phyloP scores from a whole-genome alignment of 1,284 basidiomycete genomes.

The Farysia itapuensis region DNA sequence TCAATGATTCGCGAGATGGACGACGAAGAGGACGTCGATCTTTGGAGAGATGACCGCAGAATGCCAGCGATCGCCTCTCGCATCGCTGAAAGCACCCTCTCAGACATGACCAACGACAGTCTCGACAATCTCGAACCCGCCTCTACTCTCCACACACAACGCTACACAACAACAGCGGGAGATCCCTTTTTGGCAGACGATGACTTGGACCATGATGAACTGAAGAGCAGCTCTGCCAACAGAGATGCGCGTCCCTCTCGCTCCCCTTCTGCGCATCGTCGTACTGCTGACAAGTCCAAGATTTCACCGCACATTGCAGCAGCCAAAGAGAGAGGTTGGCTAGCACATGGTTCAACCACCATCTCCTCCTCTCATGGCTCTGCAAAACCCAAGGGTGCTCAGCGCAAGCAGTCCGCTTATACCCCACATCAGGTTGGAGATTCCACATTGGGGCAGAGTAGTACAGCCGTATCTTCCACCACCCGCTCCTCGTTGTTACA shows the following conservation, averaged over 20 bases:
- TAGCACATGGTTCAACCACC: conserved; percentile 37
- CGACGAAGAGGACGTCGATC: conserved; percentile 43
- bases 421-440: conserved; percentile 2
- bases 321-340: conserved; percentile 29
- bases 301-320: not conserved
- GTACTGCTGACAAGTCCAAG: not conserved
- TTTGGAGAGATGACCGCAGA: conserved; percentile 37
- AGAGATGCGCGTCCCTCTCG: not conserved
- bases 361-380: conserved; percentile 1
- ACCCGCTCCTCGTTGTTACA: conserved; percentile 7
- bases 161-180: conserved; percentile 9
- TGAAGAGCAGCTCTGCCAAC: conserved; percentile 4
- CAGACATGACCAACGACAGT: conserved; percentile 24
- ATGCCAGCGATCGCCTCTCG: conserved; percentile 26
- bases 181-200: conserved; percentile 43
- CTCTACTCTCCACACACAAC: not conserved
- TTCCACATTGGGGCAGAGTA: conserved; percentile 10
- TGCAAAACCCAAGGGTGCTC: not conserved
- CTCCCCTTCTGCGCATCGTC: not conserved
- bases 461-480: conserved; percentile 5
- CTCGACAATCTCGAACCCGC: conserved; percentile 9
- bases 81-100: conserved; percentile 17
- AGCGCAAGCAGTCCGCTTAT: not conserved
- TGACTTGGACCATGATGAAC: conserved; percentile 26
- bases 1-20: conserved; percentile 44